These are phyloP conservation scores for Brassica rapa DNA, from an alignment of 345 rosid genomes.

Conservation along the genomic window DNA sequence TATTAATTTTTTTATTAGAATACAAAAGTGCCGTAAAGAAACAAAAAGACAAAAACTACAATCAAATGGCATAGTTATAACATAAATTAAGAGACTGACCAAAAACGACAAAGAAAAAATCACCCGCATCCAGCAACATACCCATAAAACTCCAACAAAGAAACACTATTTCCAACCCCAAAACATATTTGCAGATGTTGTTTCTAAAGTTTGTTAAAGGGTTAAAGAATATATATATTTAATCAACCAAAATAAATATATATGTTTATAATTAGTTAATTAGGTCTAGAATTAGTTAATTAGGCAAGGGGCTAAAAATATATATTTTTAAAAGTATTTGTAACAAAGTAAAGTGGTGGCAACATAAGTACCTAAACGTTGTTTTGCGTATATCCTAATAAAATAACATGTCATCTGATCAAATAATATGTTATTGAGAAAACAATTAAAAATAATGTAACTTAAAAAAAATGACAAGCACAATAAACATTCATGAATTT, in stretches of 20 bases:
- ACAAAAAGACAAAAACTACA: background rate
- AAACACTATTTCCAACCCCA: background rate
- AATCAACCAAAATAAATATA: background rate
- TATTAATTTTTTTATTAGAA: background rate
- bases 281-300: constrained; percentile 1
- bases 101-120: background rate
- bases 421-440: background rate
- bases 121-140: background rate
- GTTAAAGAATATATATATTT: background rate
- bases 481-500: background rate
- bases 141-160: background rate
- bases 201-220: background rate
- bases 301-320: background rate
- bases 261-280: background rate
- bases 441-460: background rate
- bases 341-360: background rate
- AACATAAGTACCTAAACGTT: background rate
- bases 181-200: background rate
- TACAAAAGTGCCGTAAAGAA: background rate
- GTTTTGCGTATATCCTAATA: background rate
- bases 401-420: background rate
- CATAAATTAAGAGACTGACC: background rate
- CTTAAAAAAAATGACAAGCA: background rate
- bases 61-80: background rate
- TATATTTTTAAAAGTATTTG: background rate